Conservation (phyloP, 2,329 filamentous ascomycete genomes). For the Tolypocladium album region DNA sequence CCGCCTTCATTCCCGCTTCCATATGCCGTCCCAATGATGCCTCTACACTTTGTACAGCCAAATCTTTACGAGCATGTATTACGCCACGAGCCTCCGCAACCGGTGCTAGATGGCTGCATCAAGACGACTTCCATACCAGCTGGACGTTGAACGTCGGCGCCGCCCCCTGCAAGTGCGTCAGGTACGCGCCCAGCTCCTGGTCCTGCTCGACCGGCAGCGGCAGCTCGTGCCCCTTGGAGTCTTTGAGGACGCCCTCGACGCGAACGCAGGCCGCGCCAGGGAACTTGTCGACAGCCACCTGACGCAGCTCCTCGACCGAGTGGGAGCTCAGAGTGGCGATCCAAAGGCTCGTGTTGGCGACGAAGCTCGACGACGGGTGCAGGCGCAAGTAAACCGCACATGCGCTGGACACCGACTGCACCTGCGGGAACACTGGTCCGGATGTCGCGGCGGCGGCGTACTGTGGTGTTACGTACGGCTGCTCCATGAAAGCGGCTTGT, state of each 20-base stretch:
- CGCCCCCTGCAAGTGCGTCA: constrained; percentile 47
- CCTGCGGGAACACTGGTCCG: constrained; percentile 12
- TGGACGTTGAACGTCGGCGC: constrained; percentile 34
- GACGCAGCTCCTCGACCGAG: constrained; percentile 52
- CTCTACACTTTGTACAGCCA: background rate
- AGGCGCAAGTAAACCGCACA: constrained; percentile 61
- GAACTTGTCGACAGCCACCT: constrained; percentile 49
- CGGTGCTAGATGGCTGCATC: background rate
- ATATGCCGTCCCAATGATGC: background rate
- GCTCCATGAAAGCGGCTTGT: constrained; percentile 23
- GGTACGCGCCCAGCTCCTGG: constrained; percentile 60
- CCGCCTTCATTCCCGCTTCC: background rate
- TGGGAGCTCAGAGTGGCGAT: constrained; percentile 49
- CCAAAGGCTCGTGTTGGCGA: constrained; percentile 46
- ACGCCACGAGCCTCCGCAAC: background rate
- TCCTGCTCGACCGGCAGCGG: constrained; percentile 57
- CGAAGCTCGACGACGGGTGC: constrained; percentile 49
- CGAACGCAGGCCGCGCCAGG: constrained; percentile 46
- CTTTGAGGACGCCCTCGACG: constrained; percentile 56
- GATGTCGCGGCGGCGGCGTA: constrained; percentile 12
- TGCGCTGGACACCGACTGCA: constrained; percentile 9
- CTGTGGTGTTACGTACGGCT: constrained; percentile 19
- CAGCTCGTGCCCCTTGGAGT: constrained; percentile 48
- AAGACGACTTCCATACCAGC: constrained; percentile 19
- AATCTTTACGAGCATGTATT: background rate